Evolutionary conservation across 108 stramenopile genomes (phyloP).

Genomic region (Aurantiochytrium sp.): DNA sequence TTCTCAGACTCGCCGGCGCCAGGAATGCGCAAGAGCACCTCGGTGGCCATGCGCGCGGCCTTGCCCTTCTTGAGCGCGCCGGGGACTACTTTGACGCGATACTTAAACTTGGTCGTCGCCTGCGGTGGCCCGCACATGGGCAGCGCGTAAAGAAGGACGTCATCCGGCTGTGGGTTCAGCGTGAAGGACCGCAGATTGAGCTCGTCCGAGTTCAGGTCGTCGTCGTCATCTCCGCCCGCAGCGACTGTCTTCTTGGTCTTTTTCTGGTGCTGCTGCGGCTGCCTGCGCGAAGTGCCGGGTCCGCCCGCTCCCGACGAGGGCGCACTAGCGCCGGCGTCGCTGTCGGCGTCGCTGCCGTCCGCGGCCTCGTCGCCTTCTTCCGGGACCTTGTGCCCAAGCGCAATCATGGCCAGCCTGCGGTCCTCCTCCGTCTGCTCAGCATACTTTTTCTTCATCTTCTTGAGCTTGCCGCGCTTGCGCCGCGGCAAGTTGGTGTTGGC

Average conservation of each 20-base stretch:
- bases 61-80: slow-evolving; percentile 57
- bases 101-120: slow-evolving; percentile 13
- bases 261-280: not conserved
- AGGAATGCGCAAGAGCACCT: slow-evolving; percentile 37
- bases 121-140: slow-evolving; percentile 29
- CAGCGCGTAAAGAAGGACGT: slow-evolving; percentile 34
- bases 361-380: slow-evolving; percentile 23
- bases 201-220: not conserved
- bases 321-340: too few relatives aligned
- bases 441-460: slow-evolving; percentile 70
- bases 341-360: too few relatives aligned
- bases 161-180: not conserved
- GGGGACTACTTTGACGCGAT: slow-evolving; percentile 53
- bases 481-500: not conserved
- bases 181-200: not conserved
- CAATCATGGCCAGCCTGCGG: slow-evolving; percentile 77
- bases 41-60: slow-evolving; percentile 47
- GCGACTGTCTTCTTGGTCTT: slow-evolving; percentile 52
- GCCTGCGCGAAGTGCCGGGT: not conserved
- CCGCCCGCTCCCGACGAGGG: too few relatives aligned
- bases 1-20: slow-evolving; percentile 33
- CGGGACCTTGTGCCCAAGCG: slow-evolving; percentile 65
- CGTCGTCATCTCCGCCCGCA: slow-evolving; percentile 48
- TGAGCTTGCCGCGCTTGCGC: slow-evolving; percentile 44
- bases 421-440: slow-evolving; percentile 96